Percentiles rank a stretch among this genome's conserved stretches.
These are phyloP conservation scores for Nasturtium officinale DNA, from an alignment of 345 rosid species.

Conservation along the genomic window DNA sequence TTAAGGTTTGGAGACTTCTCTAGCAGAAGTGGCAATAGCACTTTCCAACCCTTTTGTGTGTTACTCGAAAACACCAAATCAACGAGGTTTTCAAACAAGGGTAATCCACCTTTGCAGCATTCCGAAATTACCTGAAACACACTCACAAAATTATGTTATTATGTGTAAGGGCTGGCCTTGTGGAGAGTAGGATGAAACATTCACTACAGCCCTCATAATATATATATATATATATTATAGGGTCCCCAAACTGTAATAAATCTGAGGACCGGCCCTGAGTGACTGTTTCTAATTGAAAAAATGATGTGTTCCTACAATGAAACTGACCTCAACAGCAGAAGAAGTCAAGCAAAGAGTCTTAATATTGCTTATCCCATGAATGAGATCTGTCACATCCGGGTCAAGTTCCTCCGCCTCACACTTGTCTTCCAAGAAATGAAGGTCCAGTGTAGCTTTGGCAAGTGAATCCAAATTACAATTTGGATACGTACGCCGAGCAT, in stretches of 20 bases:
- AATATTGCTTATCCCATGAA: not conserved
- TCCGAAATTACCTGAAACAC: not conserved
- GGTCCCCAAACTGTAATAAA: too few species aligned
- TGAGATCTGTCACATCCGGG: not conserved
- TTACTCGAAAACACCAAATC: not conserved
- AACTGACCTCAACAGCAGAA: not conserved
- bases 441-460: not conserved
- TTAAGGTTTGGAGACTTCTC: not conserved
- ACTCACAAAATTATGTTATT: too few species aligned
- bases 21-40: not conserved
- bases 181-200: too few species aligned
- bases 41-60: not conserved
- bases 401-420: too few species aligned
- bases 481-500: not conserved
- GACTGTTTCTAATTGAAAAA: not conserved
- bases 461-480: too few species aligned
- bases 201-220: too few species aligned
- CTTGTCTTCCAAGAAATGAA: not conserved
- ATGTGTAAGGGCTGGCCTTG: too few species aligned
- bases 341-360: not conserved
- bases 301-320: not conserved
- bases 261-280: too few species aligned
- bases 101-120: conserved; percentile 1
- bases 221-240: too few species aligned
- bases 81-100: not conserved